Evolutionary conservation across 345 rosid genomes (phyloP).

Genomic region (Psidium guajava): DNA sequence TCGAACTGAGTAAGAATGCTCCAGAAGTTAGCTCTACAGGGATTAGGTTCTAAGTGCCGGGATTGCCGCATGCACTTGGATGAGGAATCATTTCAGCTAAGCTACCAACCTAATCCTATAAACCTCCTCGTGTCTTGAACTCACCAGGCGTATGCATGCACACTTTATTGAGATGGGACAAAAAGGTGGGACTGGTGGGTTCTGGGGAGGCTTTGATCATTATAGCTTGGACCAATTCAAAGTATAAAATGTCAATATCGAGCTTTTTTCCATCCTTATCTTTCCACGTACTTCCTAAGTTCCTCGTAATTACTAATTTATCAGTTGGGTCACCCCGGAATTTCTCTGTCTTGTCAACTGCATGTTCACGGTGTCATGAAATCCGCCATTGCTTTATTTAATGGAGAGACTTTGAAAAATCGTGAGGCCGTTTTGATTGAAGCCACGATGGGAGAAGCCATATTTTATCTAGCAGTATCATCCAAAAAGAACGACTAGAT

Average conservation of each 20-base stretch:
- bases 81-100: background rate
- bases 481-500: no score
- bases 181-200: background rate
- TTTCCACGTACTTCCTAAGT: background rate
- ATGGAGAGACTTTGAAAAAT: background rate
- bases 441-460: background rate
- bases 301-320: background rate
- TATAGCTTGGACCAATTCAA: background rate
- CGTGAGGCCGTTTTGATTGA: background rate
- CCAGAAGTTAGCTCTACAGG: background rate
- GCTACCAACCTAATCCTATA: background rate
- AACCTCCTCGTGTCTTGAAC: background rate
- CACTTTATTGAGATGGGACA: background rate
- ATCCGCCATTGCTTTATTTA: background rate
- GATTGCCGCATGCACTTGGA: background rate
- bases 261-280: background rate
- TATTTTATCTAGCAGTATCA: no score
- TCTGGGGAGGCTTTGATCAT: background rate
- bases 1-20: background rate
- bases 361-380: background rate
- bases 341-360: background rate
- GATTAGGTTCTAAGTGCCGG: no score
- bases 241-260: background rate
- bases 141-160: background rate
- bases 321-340: background rate